These are phyloP conservation scores for Fusarium albosuccineum DNA, from an alignment of 2,329 filamentous ascomycete genomes.

Conservation along the genomic window DNA sequence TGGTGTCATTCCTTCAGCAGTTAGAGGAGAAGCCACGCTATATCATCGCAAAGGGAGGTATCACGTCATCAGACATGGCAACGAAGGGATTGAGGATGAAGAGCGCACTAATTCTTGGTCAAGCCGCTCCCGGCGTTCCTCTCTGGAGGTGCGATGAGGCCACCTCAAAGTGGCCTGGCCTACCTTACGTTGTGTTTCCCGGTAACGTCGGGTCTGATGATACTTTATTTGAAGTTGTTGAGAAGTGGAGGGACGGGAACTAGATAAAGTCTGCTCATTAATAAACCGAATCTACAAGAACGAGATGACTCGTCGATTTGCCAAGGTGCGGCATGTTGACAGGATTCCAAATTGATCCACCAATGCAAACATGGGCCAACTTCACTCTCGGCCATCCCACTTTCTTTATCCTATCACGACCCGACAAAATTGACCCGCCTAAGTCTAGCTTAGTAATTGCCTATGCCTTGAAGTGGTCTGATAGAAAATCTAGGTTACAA, in stretches of 20 bases:
- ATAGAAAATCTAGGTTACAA: too few species aligned
- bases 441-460: too few species aligned
- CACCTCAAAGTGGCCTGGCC: slow-evolving; percentile 60
- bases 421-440: too few species aligned
- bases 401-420: too few species aligned
- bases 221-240: slow-evolving; percentile 33
- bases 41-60: slow-evolving; percentile 70
- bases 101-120: slow-evolving; percentile 65
- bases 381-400: too few species aligned
- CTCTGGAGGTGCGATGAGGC: slow-evolving; percentile 69
- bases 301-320: too few species aligned
- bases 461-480: too few species aligned
- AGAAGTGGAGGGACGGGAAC: slow-evolving; percentile 14
- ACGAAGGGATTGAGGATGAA: slow-evolving; percentile 67
- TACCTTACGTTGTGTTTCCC: slow-evolving; percentile 58
- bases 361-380: too few species aligned
- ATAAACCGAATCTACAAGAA: too few species aligned
- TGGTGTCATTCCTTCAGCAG: slow-evolving; percentile 63
- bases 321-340: too few species aligned
- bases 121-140: slow-evolving; percentile 68
- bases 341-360: too few species aligned
- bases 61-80: slow-evolving; percentile 69
- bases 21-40: slow-evolving; percentile 65
- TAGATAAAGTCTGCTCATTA: too few species aligned
- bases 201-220: slow-evolving; percentile 39